Conservation (phyloP, 345 rosid species). For the Moringa oleifera region DNA sequence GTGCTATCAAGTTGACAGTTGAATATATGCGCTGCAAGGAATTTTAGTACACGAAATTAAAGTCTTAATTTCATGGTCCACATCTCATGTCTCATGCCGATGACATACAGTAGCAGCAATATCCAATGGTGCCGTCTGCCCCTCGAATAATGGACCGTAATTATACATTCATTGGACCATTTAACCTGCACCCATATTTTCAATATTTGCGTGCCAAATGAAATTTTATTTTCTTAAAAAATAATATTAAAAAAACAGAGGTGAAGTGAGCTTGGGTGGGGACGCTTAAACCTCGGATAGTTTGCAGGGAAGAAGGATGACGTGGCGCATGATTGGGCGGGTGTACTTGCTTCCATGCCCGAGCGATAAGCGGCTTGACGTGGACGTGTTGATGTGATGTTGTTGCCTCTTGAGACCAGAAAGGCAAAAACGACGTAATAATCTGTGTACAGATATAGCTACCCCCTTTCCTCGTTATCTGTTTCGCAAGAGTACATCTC, state of each 20-base stretch:
- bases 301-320: background rate
- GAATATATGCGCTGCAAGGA: too few relatives aligned
- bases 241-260: background rate
- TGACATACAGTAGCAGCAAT: background rate
- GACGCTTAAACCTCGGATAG: conserved; percentile 16
- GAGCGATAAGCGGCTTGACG: conserved; percentile 21
- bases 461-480: too few relatives aligned
- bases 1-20: too few relatives aligned
- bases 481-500: too few relatives aligned
- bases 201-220: background rate
- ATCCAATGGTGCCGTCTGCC: too few relatives aligned
- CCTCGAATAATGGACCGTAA: background rate
- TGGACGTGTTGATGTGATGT: background rate
- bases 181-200: too few relatives aligned
- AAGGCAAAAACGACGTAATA: too few relatives aligned
- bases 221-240: background rate
- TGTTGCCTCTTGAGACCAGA: background rate
- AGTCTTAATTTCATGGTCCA: too few relatives aligned
- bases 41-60: too few relatives aligned
- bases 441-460: too few relatives aligned
- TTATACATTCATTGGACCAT: too few relatives aligned
- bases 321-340: conserved; percentile 13
- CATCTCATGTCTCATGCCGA: background rate
- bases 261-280: background rate
- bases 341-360: background rate